Base-by-base conservation (phyloP, 352 stramenopile species). In the Pythium biforme region DNA sequence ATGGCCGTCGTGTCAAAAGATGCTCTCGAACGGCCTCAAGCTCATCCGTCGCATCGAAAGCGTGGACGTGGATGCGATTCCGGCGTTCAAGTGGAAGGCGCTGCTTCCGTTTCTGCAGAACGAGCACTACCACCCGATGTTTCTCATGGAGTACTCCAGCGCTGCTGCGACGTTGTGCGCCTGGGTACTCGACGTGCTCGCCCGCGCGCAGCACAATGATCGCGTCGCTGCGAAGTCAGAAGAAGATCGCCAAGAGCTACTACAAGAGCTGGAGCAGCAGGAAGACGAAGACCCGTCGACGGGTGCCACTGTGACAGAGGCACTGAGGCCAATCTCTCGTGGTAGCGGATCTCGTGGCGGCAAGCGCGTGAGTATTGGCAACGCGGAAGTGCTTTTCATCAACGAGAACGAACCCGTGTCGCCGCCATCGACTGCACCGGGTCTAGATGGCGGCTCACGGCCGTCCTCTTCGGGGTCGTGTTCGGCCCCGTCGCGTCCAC, bases 81-180 rank as follows among this genome's bases (percentile, higher is more conserved):
- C 74, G 8, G 50, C 63, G 12, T 92, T 92, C 62, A 92, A 92
- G 66, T 88, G 81, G 78, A 83, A 88, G 59, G 83, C 83, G 19
- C 64, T 93, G 33, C 51, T 77, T 0, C 83, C 83, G 14, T 91
- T 93, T 56, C 53, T 90, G 3, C 70, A 88, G 55, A 90, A 90
- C 62, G 76, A 86, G 29, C 74, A 89, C 56, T 91, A 89, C 54
- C 66, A 88, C n/a, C 81, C 83, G 4, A 73, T 73, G 4, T 83
- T 84, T 41, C 70, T 93, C 6, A 62, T 67, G n/a, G 64, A 77
- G 15, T 77, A 83, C 27, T 90, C 79, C 0, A 63, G 47, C 43
- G 69, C 76, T 2, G 81, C 79, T 0, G 82, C 77, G 22, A 76
- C 66, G 25, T 43, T 93, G 31, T 90, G 83, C 46, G 83, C 83